Percentiles rank a stretch among this genome's conserved stretches.
These are phyloP conservation scores for Dendryphion nanum DNA, from an alignment of 2,329 filamentous ascomycete genomes.

Conservation along the genomic window DNA sequence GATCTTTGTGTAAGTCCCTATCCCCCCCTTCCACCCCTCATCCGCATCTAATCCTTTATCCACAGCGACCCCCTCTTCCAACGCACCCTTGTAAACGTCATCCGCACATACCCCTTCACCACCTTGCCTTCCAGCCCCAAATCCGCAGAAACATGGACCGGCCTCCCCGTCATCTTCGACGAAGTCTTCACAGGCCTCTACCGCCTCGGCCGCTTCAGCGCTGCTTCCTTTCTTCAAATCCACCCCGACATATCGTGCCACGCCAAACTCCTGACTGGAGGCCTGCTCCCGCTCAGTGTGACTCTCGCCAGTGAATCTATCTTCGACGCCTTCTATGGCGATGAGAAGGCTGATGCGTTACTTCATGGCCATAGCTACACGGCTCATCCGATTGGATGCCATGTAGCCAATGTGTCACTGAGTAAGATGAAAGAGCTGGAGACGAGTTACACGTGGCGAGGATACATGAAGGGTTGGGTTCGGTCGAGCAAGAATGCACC, in stretches of 20 bases:
- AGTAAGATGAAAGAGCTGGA: conserved; percentile 47
- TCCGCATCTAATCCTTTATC: neutral
- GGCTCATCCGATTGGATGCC: conserved; percentile 77
- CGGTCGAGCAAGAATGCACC: neutral
- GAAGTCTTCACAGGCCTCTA: conserved; percentile 88
- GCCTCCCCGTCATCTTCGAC: conserved; percentile 77
- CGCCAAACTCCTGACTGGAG: conserved; percentile 81
- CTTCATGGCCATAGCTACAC: conserved; percentile 87
- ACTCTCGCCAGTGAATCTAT: conserved; percentile 74
- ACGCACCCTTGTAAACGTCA: conserved; percentile 63
- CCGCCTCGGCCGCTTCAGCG: conserved; percentile 70
- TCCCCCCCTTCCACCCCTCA: neutral
- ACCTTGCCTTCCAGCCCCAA: conserved; percentile 7
- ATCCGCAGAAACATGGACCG: conserved; percentile 56
- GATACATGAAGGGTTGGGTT: conserved; percentile 6
- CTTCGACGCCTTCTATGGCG: conserved; percentile 68
- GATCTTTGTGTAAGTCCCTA: conserved; percentile 64
- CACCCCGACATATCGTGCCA: conserved; percentile 76
- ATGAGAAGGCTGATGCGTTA: conserved; percentile 74
- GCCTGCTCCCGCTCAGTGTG: conserved; percentile 72
- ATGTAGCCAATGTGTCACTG: conserved; percentile 70
- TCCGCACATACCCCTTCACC: conserved; percentile 62
- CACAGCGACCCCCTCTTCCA: conserved; percentile 78
- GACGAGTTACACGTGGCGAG: conserved; percentile 8
- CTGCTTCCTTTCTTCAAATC: conserved; percentile 66